These are phyloP conservation scores for Crithidia brevicula DNA, from an alignment of 208 protist genomes.

Conservation along the genomic window DNA sequence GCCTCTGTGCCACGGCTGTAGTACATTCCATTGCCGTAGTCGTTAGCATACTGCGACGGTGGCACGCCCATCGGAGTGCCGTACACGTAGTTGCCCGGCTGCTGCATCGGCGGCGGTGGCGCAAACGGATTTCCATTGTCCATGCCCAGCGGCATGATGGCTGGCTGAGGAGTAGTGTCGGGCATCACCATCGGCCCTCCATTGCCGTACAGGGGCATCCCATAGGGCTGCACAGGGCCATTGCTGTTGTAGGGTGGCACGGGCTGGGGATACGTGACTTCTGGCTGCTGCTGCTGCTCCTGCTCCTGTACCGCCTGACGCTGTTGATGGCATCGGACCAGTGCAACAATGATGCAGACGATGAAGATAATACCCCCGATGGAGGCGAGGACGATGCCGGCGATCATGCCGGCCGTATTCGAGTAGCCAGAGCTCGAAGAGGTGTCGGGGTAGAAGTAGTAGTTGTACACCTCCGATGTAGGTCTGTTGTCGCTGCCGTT, in stretches of 20 bases:
- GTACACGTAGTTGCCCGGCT: background rate
- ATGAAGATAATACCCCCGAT: background rate
- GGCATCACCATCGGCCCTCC: background rate
- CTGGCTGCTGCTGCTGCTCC: background rate
- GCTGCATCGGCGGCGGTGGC: no score
- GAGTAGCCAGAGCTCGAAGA: background rate
- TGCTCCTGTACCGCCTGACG: background rate
- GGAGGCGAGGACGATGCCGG: background rate
- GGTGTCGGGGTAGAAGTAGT: background rate
- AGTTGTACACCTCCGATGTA: no score
- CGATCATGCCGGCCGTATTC: background rate
- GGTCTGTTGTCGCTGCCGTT: background rate
- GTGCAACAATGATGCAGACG: background rate
- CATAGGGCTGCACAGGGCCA: background rate
- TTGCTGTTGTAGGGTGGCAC: background rate
- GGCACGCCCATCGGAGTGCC: background rate
- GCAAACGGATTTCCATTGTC: background rate
- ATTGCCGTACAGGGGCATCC: no score
- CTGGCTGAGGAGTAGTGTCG: background rate
- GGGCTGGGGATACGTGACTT: background rate
- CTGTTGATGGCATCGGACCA: background rate
- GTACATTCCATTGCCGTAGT: background rate
- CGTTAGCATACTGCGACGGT: background rate
- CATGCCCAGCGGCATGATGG: constrained; percentile 1
- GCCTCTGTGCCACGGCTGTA: background rate